Percentiles rank a stretch among this genome's conserved stretches.
Evolutionary conservation across 176 grass and related monocot species (phyloP).

Genomic region (Aegilops bicornis): DNA sequence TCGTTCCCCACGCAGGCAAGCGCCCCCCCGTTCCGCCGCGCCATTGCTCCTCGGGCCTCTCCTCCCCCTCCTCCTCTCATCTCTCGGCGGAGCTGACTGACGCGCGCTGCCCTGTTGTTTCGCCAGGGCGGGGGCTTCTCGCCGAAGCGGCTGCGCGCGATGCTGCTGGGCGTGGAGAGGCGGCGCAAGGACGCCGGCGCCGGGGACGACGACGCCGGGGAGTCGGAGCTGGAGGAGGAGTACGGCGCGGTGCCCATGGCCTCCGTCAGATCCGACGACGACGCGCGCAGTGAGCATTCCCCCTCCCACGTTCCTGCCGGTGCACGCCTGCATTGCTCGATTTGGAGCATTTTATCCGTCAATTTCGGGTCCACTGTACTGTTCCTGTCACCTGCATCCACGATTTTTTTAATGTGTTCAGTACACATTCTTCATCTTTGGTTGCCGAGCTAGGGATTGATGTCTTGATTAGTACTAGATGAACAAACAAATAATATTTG

Average conservation of each 20-base stretch:
- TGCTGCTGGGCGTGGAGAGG: conserved; percentile 89
- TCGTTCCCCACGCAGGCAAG: conserved; percentile 62
- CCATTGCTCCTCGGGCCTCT: background rate
- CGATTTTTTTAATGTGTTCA: background rate
- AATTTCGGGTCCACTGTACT: background rate
- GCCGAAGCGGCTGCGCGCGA: conserved; percentile 86
- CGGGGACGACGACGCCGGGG: conserved; percentile 3
- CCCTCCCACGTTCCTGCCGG: background rate
- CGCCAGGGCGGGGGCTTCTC: conserved; percentile 85
- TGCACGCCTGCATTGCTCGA: conserved; percentile 15
- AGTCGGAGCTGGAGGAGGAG: conserved; percentile 30
- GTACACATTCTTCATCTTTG: background rate
- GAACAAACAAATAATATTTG: too few species aligned
- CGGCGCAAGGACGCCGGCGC: conserved; percentile 56
- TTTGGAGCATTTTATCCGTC: background rate
- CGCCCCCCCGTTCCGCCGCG: background rate
- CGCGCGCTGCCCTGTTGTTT: background rate
- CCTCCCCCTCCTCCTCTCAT: background rate
- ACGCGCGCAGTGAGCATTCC: conserved; percentile 32
- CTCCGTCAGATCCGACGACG: conserved; percentile 70
- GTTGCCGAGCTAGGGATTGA: too few species aligned
- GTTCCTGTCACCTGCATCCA: background rate
- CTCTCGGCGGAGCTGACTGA: background rate
- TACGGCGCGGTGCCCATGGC: conserved; percentile 56
- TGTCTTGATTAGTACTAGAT: too few species aligned